Evolutionary conservation across 2,329 filamentous ascomycete genomes (phyloP).

Genomic region (Sodiomyces alkalinus): DNA sequence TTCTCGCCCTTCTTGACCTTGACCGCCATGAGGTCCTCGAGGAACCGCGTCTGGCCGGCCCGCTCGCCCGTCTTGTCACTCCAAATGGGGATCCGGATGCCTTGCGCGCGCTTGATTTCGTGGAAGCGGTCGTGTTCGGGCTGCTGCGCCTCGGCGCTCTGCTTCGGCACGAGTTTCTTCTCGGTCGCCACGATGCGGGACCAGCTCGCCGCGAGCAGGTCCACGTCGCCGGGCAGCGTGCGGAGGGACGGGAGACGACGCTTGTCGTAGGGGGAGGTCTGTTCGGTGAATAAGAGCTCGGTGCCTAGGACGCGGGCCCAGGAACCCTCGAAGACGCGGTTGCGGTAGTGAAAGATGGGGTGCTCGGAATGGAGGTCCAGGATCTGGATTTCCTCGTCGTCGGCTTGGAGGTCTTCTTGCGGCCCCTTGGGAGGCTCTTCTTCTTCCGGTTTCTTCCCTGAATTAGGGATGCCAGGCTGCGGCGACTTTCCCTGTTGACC

Average conservation of each 20-base stretch:
- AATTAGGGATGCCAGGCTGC: no score
- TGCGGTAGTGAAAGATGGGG: constrained; percentile 68
- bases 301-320: constrained; percentile 81
- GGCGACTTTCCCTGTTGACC: constrained; percentile 1
- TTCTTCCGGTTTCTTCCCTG: no score
- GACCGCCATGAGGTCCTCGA: constrained; percentile 48
- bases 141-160: constrained; percentile 11
- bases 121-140: constrained; percentile 19
- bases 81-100: constrained; percentile 28
- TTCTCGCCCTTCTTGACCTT: constrained; percentile 50
- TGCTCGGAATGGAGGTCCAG: constrained; percentile 65
- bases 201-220: constrained; percentile 56
- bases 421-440: no score
- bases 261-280: constrained; percentile 16
- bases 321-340: constrained; percentile 60
- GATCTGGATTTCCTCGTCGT: constrained; percentile 49
- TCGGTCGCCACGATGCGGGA: constrained; percentile 55
- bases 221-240: constrained; percentile 42
- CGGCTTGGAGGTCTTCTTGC: constrained; percentile 4
- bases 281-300: constrained; percentile 55
- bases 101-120: constrained; percentile 24
- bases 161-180: constrained; percentile 37
- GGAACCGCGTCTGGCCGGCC: constrained; percentile 37
- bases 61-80: constrained; percentile 32
- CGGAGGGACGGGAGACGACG: constrained; percentile 28